Conservation (phyloP, 1,139 yeast genomes). For the Candida sanyaensis region DNA sequence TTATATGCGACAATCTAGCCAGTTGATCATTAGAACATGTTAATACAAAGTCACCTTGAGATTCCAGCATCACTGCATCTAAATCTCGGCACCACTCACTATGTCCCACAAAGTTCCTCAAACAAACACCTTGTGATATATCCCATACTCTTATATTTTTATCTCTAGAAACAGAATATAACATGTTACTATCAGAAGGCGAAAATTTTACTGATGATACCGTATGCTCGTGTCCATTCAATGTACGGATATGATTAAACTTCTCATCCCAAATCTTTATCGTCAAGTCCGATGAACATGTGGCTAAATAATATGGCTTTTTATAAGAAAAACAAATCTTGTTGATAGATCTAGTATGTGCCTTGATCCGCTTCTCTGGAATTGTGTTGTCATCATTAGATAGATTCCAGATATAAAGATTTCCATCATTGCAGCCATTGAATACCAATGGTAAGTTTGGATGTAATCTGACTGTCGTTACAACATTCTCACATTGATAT, state of each 20-base stretch:
- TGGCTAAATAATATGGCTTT: conserved; percentile 40
- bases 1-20: conserved; percentile 63
- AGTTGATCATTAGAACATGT: conserved; percentile 86
- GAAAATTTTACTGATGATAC: conserved; percentile 66
- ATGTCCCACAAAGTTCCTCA: conserved; percentile 71
- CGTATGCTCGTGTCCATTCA: conserved; percentile 91
- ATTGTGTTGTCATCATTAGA: conserved; percentile 54
- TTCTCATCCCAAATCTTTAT: conserved; percentile 71
- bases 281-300: conserved; percentile 75
- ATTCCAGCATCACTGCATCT: conserved; percentile 32
- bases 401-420: conserved; percentile 71
- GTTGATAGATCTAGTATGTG: conserved; percentile 76
- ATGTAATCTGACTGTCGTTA: conserved; percentile 70
- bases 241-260: conserved; percentile 60
- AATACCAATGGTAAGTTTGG: conserved; percentile 68
- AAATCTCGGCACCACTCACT: conserved; percentile 86
- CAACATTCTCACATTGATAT: conserved; percentile 56
- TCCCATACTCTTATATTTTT: conserved; percentile 78
- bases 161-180: conserved; percentile 81
- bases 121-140: conserved; percentile 64
- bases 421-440: conserved; percentile 75
- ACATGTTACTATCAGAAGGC: conserved; percentile 31
- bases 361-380: conserved; percentile 68
- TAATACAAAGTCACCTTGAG: conserved; percentile 56
- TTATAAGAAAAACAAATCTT: conserved; percentile 35